A percentile compares a stretch with the other conserved stretches of the same genome.
phyloP scores from a whole-genome alignment of 1,284 basidiomycete species.

The Cutaneotrichosporon dermatis region DNA sequence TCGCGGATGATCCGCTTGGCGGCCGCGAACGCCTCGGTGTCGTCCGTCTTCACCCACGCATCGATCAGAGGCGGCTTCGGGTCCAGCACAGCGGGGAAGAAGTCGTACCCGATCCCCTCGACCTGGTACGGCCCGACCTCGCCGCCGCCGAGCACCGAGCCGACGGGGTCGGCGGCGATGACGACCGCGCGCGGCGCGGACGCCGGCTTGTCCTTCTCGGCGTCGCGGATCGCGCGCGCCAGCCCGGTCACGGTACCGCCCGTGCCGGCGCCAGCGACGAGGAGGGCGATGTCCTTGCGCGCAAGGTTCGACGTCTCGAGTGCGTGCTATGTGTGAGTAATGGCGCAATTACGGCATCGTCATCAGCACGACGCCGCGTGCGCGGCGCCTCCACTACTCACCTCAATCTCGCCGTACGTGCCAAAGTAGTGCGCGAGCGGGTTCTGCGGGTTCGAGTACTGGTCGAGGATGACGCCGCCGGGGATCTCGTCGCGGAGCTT shows the following conservation, averaged over 20 bases:
- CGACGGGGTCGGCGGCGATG: constrained; percentile 89
- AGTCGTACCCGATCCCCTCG: constrained; percentile 89
- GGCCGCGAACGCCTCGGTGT: constrained; percentile 73
- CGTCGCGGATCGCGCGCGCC: constrained; percentile 72
- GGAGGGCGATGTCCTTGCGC: constrained; percentile 65
- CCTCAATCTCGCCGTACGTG: constrained; percentile 85
- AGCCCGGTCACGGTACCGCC: constrained; percentile 90
- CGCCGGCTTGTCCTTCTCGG: constrained; percentile 23
- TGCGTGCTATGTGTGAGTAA: constrained; percentile 31
- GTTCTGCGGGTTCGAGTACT: constrained; percentile 71
- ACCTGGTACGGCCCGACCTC: constrained; percentile 67
- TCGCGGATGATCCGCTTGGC: constrained; percentile 71
- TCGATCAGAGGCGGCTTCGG: constrained; percentile 51
- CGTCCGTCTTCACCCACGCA: constrained; percentile 79
- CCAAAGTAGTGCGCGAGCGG: constrained; percentile 81
- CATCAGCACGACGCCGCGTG: neutral
- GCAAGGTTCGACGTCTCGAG: constrained; percentile 42
- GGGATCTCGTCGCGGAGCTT: constrained; percentile 74
- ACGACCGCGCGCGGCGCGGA: constrained; percentile 48
- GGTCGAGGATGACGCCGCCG: constrained; percentile 83
- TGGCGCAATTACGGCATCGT: constrained; percentile 32
- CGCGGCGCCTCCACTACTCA: constrained; percentile 18
- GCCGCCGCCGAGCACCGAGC: constrained; percentile 69
- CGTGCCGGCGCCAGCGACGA: constrained; percentile 88
- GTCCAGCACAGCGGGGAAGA: constrained; percentile 68